phyloP scores from a whole-genome alignment of 1,139 yeast species.

The Saccharomyces uvarum region DNA sequence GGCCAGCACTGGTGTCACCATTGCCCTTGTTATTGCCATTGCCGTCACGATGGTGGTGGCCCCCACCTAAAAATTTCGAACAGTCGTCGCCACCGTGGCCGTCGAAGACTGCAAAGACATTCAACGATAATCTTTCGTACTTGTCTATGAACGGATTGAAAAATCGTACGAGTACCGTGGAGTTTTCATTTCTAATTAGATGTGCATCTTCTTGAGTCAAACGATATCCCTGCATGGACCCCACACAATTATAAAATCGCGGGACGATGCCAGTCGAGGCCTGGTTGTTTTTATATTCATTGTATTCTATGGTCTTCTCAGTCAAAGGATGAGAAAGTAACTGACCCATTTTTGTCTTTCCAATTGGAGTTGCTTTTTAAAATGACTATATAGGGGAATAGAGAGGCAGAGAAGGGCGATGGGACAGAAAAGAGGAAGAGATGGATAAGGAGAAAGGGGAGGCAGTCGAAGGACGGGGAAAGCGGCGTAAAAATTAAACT shows the following conservation, averaged over 20 bases:
- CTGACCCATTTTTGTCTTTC: conserved; percentile 51
- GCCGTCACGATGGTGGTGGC: conserved; percentile 36
- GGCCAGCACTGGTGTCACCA: conserved; percentile 17
- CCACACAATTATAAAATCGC: conserved; percentile 50
- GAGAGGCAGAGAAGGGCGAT: not conserved
- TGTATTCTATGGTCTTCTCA: conserved; percentile 50
- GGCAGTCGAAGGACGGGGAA: not conserved
- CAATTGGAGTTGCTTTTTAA: not conserved
- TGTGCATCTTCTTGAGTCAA: conserved; percentile 75
- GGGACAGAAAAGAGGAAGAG: not conserved
- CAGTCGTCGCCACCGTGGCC: conserved; percentile 72
- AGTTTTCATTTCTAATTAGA: conserved; percentile 33
- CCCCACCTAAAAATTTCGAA: conserved; percentile 46
- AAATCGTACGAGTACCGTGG: conserved; percentile 24
- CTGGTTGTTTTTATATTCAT: conserved; percentile 29
- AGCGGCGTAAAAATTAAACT: not conserved
- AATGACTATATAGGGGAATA: not conserved
- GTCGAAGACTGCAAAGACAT: conserved; percentile 67
- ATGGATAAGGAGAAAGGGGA: not conserved
- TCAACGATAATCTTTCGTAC: conserved; percentile 33
- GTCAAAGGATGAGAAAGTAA: conserved; percentile 68
- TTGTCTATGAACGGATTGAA: conserved; percentile 28
- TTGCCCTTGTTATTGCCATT: conserved; percentile 29
- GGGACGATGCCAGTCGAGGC: conserved; percentile 11
- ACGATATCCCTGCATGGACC: conserved; percentile 76